A percentile compares a stretch with the other conserved stretches of the same genome.
Conservation (phyloP, 768 basidiomycete genomes). For the Vararia minispora region DNA sequence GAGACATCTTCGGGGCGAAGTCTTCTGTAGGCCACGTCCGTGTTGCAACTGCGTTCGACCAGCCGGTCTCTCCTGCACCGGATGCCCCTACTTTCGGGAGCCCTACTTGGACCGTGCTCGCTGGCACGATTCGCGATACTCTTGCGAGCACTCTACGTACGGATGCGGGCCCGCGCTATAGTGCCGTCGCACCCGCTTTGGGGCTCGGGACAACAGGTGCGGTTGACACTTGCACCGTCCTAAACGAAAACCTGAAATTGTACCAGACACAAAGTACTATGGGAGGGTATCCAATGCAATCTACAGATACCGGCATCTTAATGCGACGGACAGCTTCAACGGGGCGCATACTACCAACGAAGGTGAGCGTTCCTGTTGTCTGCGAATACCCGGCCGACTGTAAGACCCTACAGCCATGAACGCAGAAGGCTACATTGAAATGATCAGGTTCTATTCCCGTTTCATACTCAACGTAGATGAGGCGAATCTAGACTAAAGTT, state of each 20-base stretch:
- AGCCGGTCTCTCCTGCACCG: too few relatives aligned
- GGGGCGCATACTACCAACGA: constrained; percentile 68
- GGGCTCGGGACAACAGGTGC: too few relatives aligned
- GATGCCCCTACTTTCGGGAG: constrained; percentile 25
- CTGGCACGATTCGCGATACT: constrained; percentile 29
- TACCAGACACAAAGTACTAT: constrained; percentile 9
- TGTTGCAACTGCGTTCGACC: too few relatives aligned
- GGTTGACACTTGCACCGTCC: too few relatives aligned
- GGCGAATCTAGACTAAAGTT: too few relatives aligned
- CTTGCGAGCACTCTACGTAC: too few relatives aligned
- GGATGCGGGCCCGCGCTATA: background rate
- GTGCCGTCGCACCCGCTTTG: background rate
- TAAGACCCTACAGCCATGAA: constrained; percentile 28
- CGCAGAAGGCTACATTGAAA: constrained; percentile 44
- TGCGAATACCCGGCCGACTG: background rate
- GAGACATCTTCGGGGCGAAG: too few relatives aligned
- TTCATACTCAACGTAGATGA: constrained; percentile 65
- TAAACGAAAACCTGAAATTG: too few relatives aligned
- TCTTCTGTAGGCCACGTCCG: too few relatives aligned
- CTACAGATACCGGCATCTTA: constrained; percentile 47
- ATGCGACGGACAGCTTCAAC: constrained; percentile 22
- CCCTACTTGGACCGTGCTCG: constrained; percentile 22
- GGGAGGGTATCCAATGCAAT: constrained; percentile 12
- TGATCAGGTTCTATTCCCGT: constrained; percentile 53
- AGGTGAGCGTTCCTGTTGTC: constrained; percentile 28